phyloP scores from a whole-genome alignment of 768 basidiomycete species.

The Amanita fuliginea region DNA sequence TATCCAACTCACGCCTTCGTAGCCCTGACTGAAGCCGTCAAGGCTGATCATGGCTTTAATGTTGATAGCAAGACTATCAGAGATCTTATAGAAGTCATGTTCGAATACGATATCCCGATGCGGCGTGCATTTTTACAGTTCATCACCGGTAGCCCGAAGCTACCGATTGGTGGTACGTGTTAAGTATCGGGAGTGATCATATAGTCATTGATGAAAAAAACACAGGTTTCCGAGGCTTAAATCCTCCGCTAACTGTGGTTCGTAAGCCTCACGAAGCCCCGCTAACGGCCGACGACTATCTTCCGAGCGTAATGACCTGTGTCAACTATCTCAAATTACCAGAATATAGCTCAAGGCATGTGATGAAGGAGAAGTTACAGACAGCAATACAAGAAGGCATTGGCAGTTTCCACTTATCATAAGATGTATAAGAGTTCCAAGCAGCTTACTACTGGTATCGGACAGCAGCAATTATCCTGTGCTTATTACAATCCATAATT shows the following conservation, averaged over 20 bases:
- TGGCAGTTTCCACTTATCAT: slow-evolving; percentile 96
- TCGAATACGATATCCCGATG: slow-evolving; percentile 58
- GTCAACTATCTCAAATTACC: slow-evolving; percentile 95
- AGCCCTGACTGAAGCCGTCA: slow-evolving; percentile 86
- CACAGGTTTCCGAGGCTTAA: slow-evolving; percentile 87
- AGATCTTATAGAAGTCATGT: slow-evolving; percentile 79
- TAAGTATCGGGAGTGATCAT: not conserved
- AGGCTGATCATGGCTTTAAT: slow-evolving; percentile 98
- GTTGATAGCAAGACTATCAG: slow-evolving; percentile 88
- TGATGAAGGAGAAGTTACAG: slow-evolving; percentile 75
- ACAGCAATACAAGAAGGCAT: slow-evolving; percentile 89
- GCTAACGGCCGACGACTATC: slow-evolving; percentile 83
- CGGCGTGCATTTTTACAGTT: slow-evolving; percentile 92
- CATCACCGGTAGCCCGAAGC: slow-evolving; percentile 93
- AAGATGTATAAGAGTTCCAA: slow-evolving; percentile 13
- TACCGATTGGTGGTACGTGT: slow-evolving; percentile 84
- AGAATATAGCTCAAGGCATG: slow-evolving; percentile 81
- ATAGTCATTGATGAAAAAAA: not conserved
- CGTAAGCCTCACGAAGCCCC: slow-evolving; percentile 93
- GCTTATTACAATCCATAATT: slow-evolving; percentile 8
- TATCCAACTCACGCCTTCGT: slow-evolving; percentile 8
- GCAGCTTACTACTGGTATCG: slow-evolving; percentile 5
- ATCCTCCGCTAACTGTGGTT: slow-evolving; percentile 91
- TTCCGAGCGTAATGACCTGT: slow-evolving; percentile 98
- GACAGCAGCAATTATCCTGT: not conserved